A percentile compares a stretch with the other conserved stretches of the same genome.
Conservation (phyloP, 73 alveolate species). For the Breviolum minutum region DNA sequence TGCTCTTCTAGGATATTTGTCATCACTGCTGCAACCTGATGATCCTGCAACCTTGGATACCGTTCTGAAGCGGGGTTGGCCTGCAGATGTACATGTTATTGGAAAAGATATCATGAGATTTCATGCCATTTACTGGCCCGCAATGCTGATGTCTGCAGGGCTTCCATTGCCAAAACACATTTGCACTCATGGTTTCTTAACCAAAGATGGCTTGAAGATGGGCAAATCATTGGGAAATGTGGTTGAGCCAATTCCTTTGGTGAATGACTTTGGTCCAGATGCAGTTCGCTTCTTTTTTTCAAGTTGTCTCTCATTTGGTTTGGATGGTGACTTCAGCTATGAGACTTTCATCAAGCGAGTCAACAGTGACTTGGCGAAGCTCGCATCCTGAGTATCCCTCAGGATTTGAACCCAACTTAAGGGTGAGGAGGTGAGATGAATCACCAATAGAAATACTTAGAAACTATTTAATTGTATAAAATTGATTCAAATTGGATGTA, state of each 20-base stretch:
- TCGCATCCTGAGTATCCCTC: neutral
- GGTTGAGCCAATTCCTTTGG: conserved; percentile 85
- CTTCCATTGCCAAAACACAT: conserved; percentile 83
- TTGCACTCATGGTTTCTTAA: conserved; percentile 87
- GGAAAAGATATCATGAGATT: conserved; percentile 65
- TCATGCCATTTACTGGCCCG: conserved; percentile 92
- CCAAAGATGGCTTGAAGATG: conserved; percentile 94
- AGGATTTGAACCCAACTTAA: neutral
- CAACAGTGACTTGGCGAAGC: conserved; percentile 25
- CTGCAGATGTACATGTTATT: conserved; percentile 84
- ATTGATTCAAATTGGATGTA: neutral
- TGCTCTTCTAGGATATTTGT: conserved; percentile 84
- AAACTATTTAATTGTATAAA: neutral
- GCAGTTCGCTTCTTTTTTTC: conserved; percentile 88
- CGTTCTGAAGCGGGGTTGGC: conserved; percentile 84
- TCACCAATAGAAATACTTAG: neutral
- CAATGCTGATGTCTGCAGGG: conserved; percentile 94
- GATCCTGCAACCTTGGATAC: conserved; percentile 92
- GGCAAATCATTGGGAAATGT: conserved; percentile 90
- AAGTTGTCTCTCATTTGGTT: conserved; percentile 62
- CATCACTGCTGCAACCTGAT: conserved; percentile 70
- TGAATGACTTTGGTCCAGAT: conserved; percentile 66
- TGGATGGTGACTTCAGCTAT: conserved; percentile 89
- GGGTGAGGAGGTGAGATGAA: neutral
- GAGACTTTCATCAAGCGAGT: conserved; percentile 92